Evolutionary conservation across 73 alveolate species (phyloP), one percentile per base, ranked within the genome.

Genomic region (Paramecium sexaurelia): DNA sequence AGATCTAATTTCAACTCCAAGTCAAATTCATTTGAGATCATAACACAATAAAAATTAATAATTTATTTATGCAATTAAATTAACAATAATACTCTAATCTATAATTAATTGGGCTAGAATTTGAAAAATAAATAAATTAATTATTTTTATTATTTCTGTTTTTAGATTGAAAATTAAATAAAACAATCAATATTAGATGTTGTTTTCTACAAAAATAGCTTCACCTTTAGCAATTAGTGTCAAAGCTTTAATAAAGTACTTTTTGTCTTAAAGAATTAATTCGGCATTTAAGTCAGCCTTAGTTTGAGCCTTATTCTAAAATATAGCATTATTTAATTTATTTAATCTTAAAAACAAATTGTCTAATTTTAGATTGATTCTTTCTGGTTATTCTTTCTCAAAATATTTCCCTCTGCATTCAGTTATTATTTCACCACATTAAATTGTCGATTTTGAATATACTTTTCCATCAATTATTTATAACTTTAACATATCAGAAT

Each of bases 361-460:
- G 45, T 66, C 45, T 29, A 33, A 27, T 29, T 29, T 29, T 22
- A 66, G 39, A 8, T 27, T 29, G 19, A 32, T 66, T 66, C 84
- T 66, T 66, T 3, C 84, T 66, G 84, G 45, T 10, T 66, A 33
- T 66, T 66, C 51, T 19, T 7, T 8, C 7, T 66, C 39, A 66
- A 32, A 66, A 33, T 66, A 66, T 33, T 66, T 66, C 26, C 84
- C 84, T 66, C 84, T 22, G 32, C 84, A 66, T 19, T 66, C 84
- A 11, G 27, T 29, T 3, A 66, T 66, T 13, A 66, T 66, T 66
- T 66, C 84, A 5, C 45, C 45, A 22, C 26, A 66, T 66, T 66
- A 3, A 3, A 66, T 66, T 66, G 39, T 66, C 15, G 39, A 27
- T 7, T 66, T 66, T 15, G 84, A 27, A 6, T 66, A 66, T 8